Evolutionary conservation across 305 asterid genomes (phyloP), one percentile per base, ranked within the genome.

Genomic region (Withania somnifera): DNA sequence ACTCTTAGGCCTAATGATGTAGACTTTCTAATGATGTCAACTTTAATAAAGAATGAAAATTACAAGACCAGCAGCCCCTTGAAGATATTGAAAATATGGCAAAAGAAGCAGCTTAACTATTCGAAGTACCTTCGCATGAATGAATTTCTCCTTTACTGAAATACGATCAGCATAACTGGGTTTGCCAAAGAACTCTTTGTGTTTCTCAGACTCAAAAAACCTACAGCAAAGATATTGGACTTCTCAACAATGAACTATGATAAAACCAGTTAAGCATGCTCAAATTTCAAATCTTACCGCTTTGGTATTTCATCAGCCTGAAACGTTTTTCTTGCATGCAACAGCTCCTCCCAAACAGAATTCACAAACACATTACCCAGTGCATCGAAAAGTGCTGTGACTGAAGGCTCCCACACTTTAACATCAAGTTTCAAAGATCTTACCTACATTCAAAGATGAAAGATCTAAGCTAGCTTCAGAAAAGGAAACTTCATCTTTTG

Each of bases 261-360:
- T 11, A 42, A 67, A 61, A 78, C 51, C 24, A 69, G 64, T 73
- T 20, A 80, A 28, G 56, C 82, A 28, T 78, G 78, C 64, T 54
- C 83, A 64, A 36, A 51, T 71, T 34, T 80, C 42, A 64, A 85
- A 81, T 85, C 85, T 73, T 86, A 94, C 98, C 98, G 89, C 81
- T 87, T 88, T 78, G 99, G 99, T 77, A 94, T 81, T 90, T 96
- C 98, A 85, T 96, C 98, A 77, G 97, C 98, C 86, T 93, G 98
- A 77, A 89, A 86, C 57, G 97, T 90, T 89, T 90, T 91, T 84
- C 90, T 92, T 81, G 97, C 90, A 80, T 90, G 88, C 87, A 95
- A 89, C 85, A 91, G 80, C 56, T 91, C 97, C 88, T 94, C 98
- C 98, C 98, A 94, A 84, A 92, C 86, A 73, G 98, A 92, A 90